Conservation (phyloP, 2,329 filamentous ascomycete species). For the Paracoccidioides brasiliensis region DNA sequence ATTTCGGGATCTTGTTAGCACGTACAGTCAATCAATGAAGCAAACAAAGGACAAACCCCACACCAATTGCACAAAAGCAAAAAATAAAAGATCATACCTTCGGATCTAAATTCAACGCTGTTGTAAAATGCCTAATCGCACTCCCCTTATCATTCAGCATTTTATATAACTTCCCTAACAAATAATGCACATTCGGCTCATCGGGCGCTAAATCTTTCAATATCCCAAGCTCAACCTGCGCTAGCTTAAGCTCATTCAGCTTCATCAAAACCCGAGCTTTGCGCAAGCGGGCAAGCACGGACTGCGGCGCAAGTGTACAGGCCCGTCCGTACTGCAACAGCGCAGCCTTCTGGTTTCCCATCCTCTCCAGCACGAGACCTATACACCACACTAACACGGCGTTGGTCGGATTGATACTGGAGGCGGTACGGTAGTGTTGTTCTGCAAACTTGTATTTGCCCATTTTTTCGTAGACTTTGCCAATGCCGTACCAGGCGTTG, state of each 20-base stretch:
- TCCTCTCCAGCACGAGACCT: conserved; percentile 76
- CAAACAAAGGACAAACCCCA: background rate
- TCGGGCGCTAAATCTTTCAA: conserved; percentile 85
- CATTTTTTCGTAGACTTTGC: conserved; percentile 71
- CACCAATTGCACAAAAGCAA: conserved; percentile 4
- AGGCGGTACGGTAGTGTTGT: conserved; percentile 78
- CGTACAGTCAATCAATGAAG: conserved; percentile 1
- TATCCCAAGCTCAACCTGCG: conserved; percentile 71
- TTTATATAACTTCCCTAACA: conserved; percentile 59
- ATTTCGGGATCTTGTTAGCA: conserved; percentile 9
- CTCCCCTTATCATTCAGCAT: conserved; percentile 47
- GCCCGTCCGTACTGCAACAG: conserved; percentile 72
- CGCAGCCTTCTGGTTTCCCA: conserved; percentile 67
- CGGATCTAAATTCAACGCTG: conserved; percentile 86
- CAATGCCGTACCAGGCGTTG: conserved; percentile 94
- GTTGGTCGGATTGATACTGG: conserved; percentile 84
- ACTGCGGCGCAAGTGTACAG: conserved; percentile 65
- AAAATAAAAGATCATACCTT: conserved; percentile 53
- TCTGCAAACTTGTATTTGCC: conserved; percentile 86
- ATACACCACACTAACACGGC: conserved; percentile 87
- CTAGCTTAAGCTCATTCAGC: conserved; percentile 54
- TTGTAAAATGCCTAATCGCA: conserved; percentile 89
- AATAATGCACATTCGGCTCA: conserved; percentile 90
- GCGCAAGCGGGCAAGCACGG: conserved; percentile 77
- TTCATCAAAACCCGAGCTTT: conserved; percentile 80